Percentiles rank a stretch among this genome's conserved stretches.
phyloP scores from a whole-genome alignment of 169 alveolate species.

The Plasmodium knowlesi region DNA sequence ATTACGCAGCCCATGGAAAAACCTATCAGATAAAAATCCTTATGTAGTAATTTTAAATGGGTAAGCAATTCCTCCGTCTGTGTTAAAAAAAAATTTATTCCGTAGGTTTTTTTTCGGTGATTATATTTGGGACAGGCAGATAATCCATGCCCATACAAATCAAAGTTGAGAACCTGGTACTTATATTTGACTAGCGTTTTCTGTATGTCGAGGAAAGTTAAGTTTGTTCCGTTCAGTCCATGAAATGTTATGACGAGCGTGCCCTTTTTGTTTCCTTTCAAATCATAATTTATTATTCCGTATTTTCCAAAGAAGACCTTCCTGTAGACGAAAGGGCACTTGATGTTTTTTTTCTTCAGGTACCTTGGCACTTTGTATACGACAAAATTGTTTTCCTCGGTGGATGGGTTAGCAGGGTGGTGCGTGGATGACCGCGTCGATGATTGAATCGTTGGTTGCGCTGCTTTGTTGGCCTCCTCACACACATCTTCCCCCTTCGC shows the following conservation, averaged over 20 bases:
- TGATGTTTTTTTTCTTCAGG: conserved; percentile 76
- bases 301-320: conserved; percentile 79
- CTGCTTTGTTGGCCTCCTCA: background rate
- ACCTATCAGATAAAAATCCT: conserved; percentile 81
- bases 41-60: conserved; percentile 73
- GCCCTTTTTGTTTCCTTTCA: conserved; percentile 77
- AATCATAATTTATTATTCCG: conserved; percentile 81
- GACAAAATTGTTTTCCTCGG: conserved; percentile 30
- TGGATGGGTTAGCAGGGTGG: background rate
- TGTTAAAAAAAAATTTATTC: conserved; percentile 80
- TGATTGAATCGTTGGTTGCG: background rate
- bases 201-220: conserved; percentile 80
- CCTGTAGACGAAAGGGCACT: conserved; percentile 83
- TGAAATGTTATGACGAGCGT: conserved; percentile 83
- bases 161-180: conserved; percentile 83
- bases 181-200: conserved; percentile 75
- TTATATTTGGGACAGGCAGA: conserved; percentile 83
- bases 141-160: conserved; percentile 87
- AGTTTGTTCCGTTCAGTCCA: conserved; percentile 84
- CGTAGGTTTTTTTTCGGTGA: conserved; percentile 79
- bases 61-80: conserved; percentile 83
- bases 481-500: background rate
- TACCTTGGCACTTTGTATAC: conserved; percentile 80
- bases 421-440: too few relatives aligned
- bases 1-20: conserved; percentile 85